A percentile compares a stretch with the other conserved stretches of the same genome.
phyloP scores from a whole-genome alignment of 192 early-diverging fungal species.

The Mortierella antarctica region DNA sequence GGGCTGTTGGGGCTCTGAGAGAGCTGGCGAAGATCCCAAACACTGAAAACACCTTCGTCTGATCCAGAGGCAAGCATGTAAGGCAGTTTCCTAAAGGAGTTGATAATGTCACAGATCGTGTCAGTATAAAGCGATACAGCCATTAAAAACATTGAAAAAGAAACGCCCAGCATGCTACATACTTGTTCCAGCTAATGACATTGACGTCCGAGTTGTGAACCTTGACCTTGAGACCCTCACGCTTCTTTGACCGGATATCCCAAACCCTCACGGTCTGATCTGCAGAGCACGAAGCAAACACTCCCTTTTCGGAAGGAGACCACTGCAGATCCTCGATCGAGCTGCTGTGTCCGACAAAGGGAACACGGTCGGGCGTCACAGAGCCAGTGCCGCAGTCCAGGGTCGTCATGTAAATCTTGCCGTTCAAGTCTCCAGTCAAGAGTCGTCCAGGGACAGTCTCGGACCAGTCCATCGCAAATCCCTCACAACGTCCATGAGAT shows the following conservation, averaged over 20 bases:
- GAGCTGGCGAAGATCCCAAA: constrained; percentile 93
- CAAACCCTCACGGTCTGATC: constrained; percentile 96
- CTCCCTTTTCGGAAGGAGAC: constrained; percentile 88
- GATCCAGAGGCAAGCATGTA: constrained; percentile 93
- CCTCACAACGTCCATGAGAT: constrained; percentile 86
- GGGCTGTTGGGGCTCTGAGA: constrained; percentile 55
- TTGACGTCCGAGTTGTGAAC: constrained; percentile 94
- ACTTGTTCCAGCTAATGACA: constrained; percentile 96
- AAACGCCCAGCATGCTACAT: constrained; percentile 10
- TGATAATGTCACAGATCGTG: not conserved
- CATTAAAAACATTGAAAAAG: not conserved
- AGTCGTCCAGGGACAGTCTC: constrained; percentile 71
- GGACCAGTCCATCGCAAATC: constrained; percentile 98
- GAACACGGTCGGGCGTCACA: constrained; percentile 77
- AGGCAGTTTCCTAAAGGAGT: constrained; percentile 65
- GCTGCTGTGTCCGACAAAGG: constrained; percentile 86
- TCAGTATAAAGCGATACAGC: not conserved
- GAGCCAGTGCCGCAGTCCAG: constrained; percentile 66
- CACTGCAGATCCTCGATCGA: constrained; percentile 98
- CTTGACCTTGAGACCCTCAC: constrained; percentile 77
- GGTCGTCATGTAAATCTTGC: constrained; percentile 86
- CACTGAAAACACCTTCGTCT: constrained; percentile 92
- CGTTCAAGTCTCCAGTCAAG: constrained; percentile 86
- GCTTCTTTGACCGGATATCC: constrained; percentile 88
- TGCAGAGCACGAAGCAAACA: constrained; percentile 93